These are phyloP conservation scores for Sphenostylis stenocarpa DNA, from an alignment of 306 rosid species.

Conservation along the genomic window DNA sequence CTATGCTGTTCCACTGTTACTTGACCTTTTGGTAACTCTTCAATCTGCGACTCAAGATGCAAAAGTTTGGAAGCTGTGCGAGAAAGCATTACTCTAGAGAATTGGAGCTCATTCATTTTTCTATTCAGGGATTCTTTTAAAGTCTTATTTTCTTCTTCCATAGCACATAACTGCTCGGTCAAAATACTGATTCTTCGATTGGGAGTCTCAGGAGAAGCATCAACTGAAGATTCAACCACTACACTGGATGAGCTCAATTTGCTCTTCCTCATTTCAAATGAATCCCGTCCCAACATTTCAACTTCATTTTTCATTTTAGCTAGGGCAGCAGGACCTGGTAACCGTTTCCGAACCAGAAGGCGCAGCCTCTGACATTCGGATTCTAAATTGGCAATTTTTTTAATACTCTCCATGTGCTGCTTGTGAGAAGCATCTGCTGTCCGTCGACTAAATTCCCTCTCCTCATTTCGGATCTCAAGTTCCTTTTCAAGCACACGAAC, in stretches of 20 bases:
- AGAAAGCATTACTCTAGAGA: slow-evolving; percentile 66
- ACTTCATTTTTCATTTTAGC: slow-evolving; percentile 87
- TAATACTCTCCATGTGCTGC: slow-evolving; percentile 72
- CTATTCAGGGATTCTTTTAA: slow-evolving; percentile 67
- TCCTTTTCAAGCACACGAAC: slow-evolving; percentile 87
- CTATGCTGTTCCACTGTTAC: slow-evolving; percentile 39
- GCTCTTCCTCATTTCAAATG: slow-evolving; percentile 56
- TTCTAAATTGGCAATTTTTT: slow-evolving; percentile 78
- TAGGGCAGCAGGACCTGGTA: slow-evolving; percentile 93
- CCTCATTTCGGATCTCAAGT: slow-evolving; percentile 90
- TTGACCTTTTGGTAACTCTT: slow-evolving; percentile 52
- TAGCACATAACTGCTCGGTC: slow-evolving; percentile 55
- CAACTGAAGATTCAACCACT: slow-evolving; percentile 45
- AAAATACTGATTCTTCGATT: slow-evolving; percentile 43
- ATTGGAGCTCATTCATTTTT: slow-evolving; percentile 68
- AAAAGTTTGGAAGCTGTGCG: slow-evolving; percentile 62
- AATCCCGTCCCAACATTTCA: slow-evolving; percentile 70
- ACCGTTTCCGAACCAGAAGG: slow-evolving; percentile 72
- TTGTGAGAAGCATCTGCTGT: slow-evolving; percentile 74
- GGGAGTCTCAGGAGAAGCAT: slow-evolving; percentile 57
- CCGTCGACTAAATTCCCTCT: slow-evolving; percentile 76
- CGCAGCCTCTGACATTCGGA: slow-evolving; percentile 95
- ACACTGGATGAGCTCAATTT: slow-evolving; percentile 49
- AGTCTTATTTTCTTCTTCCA: slow-evolving; percentile 78
- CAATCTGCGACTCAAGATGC: slow-evolving; percentile 49